Conservation (phyloP, 73 alveolate genomes). For the Blepharisma stoltei region DNA sequence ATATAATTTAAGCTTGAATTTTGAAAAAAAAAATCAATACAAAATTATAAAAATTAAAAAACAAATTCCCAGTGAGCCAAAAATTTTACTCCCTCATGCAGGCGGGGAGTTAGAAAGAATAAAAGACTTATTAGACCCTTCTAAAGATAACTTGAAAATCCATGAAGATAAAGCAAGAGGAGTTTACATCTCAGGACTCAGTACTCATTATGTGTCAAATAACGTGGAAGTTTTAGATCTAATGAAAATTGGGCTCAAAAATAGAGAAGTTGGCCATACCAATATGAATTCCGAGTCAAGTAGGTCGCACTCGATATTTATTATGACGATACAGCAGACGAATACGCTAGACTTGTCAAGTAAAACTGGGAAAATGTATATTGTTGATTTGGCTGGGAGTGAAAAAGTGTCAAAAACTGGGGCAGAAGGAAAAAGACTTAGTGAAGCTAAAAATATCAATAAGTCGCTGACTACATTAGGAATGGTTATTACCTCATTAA, state of each 20-base stretch:
- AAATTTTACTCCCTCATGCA: too few relatives aligned
- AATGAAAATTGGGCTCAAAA: slow-evolving; percentile 57
- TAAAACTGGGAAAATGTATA: slow-evolving; percentile 87
- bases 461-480: slow-evolving; percentile 86
- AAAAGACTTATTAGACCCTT: too few relatives aligned
- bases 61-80: too few relatives aligned
- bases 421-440: slow-evolving; percentile 88
- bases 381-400: slow-evolving; percentile 96
- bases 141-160: slow-evolving; percentile 63
- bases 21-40: too few relatives aligned
- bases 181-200: slow-evolving; percentile 87
- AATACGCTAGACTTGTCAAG: slow-evolving; percentile 35
- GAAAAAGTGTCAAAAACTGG: slow-evolving; percentile 90
- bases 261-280: slow-evolving; percentile 47
- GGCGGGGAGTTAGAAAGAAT: too few relatives aligned
- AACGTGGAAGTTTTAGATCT: slow-evolving; percentile 78
- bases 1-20: too few relatives aligned
- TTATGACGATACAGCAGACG: slow-evolving; percentile 32
- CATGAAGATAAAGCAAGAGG: slow-evolving; percentile 95
- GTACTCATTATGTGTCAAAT: slow-evolving; percentile 76
- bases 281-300: slow-evolving; percentile 44
- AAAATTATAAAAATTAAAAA: too few relatives aligned
- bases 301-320: slow-evolving; percentile 44
- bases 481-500: slow-evolving; percentile 84
- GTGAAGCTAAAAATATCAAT: slow-evolving; percentile 88